These are phyloP conservation scores for Crithidia fasciculata DNA, from an alignment of 208 protist species.

Conservation along the genomic window DNA sequence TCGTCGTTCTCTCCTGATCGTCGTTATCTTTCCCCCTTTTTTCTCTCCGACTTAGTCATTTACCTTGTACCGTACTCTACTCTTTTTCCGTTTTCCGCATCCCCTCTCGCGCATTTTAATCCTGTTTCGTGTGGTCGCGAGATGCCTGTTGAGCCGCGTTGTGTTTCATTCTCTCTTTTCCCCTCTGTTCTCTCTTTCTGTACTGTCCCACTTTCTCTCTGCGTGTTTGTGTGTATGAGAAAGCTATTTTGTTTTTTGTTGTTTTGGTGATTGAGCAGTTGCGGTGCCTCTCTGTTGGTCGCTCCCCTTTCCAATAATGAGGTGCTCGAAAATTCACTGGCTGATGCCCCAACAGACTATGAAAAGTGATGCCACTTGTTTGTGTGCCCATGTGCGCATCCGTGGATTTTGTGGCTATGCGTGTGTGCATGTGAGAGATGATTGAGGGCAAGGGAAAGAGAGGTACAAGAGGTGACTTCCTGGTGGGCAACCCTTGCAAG, in stretches of 20 bases:
- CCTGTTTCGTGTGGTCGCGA: neutral
- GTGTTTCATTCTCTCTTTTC: neutral
- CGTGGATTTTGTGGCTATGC: too few relatives aligned
- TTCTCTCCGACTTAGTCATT: neutral
- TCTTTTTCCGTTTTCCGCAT: neutral
- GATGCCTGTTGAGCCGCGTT: neutral
- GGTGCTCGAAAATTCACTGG: too few relatives aligned
- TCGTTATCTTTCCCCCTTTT: neutral
- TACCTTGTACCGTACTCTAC: neutral
- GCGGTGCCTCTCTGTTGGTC: neutral
- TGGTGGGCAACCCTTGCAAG: too few relatives aligned
- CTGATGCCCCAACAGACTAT: too few relatives aligned
- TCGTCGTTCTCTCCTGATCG: neutral
- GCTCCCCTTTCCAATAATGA: neutral
- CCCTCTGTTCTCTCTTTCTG: neutral
- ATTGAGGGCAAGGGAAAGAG: too few relatives aligned
- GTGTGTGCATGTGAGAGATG: too few relatives aligned
- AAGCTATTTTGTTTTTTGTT: neutral
- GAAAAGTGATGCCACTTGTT: too few relatives aligned
- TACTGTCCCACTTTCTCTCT: neutral
- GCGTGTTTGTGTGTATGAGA: neutral
- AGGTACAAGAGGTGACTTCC: too few relatives aligned
- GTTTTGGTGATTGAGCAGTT: conserved; percentile 11
- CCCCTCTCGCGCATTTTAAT: neutral
- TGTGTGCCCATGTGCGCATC: too few relatives aligned